A percentile compares a stretch with the other conserved stretches of the same genome.
Conservation (phyloP, 2,329 filamentous ascomycete genomes). For the Claviceps spartinae region DNA sequence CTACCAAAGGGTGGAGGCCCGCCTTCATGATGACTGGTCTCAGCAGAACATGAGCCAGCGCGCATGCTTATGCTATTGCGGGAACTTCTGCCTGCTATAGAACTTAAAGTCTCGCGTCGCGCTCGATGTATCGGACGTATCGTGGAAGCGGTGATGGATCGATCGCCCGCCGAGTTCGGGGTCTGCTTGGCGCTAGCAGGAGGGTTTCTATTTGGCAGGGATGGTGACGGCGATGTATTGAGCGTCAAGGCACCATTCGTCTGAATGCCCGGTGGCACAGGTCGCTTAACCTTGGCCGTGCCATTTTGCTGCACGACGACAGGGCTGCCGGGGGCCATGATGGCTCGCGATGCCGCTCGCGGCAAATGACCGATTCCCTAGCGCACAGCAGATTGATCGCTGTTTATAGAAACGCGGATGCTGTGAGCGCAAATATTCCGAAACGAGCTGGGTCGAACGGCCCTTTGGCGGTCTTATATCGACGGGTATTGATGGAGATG, state of each 20-base stretch:
- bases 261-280: constrained; percentile 50
- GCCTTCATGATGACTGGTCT: constrained; percentile 22
- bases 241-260: constrained; percentile 47
- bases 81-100: constrained; percentile 31
- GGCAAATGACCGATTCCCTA: neutral
- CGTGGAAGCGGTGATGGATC: constrained; percentile 24
- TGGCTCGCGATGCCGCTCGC: constrained; percentile 11
- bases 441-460: neutral
- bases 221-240: constrained; percentile 46
- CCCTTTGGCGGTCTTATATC: neutral
- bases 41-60: constrained; percentile 33
- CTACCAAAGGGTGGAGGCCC: constrained; percentile 42
- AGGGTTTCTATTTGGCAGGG: constrained; percentile 41
- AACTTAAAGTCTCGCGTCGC: constrained; percentile 41
- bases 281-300: constrained; percentile 52
- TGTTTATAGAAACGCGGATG: neutral
- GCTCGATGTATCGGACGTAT: constrained; percentile 41
- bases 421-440: constrained; percentile 6
- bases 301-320: constrained; percentile 27
- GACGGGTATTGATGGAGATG: neutral
- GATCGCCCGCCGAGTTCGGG: constrained; percentile 21
- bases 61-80: constrained; percentile 37
- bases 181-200: constrained; percentile 29
- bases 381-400: constrained; percentile 3
- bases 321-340: constrained; percentile 44